A percentile compares a stretch with the other conserved stretches of the same genome.
Evolutionary conservation across 129 eudicot species (phyloP).

Genomic region (Saussurea involucrata): DNA sequence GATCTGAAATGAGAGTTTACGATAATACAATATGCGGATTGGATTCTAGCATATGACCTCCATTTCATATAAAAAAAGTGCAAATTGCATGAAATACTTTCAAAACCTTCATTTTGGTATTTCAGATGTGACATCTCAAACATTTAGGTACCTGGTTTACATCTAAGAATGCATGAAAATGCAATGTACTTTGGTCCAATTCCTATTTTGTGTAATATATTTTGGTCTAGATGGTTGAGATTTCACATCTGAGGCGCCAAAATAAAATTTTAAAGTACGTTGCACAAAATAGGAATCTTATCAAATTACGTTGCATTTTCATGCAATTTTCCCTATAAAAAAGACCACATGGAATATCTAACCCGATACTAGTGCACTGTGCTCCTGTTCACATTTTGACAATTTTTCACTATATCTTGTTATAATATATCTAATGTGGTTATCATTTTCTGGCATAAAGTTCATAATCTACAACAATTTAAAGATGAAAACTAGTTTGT

Average conservation of each 20-base stretch:
- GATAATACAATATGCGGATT: neutral
- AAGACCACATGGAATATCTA: neutral
- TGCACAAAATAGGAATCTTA: neutral
- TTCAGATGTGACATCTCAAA: neutral
- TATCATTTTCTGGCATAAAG: neutral
- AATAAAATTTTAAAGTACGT: neutral
- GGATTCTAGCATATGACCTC: neutral
- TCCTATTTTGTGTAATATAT: neutral
- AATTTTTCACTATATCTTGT: neutral
- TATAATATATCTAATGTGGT: neutral
- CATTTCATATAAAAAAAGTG: neutral
- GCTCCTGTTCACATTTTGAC: neutral
- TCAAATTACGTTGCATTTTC: neutral
- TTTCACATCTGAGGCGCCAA: neutral
- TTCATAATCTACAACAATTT: neutral
- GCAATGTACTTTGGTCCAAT: neutral
- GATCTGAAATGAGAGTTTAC: slow-evolving; percentile 47
- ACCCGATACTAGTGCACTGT: neutral
- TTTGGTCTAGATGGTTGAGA: neutral
- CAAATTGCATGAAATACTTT: neutral
- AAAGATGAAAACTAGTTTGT: neutral
- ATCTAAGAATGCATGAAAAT: neutral
- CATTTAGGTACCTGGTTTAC: neutral
- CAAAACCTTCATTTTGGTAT: neutral
- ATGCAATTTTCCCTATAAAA: neutral